Evolutionary conservation across 225 moss, liverwort and hornwort species (phyloP), one percentile per base, ranked within the genome.

Genomic region (Bryum argenteum): DNA sequence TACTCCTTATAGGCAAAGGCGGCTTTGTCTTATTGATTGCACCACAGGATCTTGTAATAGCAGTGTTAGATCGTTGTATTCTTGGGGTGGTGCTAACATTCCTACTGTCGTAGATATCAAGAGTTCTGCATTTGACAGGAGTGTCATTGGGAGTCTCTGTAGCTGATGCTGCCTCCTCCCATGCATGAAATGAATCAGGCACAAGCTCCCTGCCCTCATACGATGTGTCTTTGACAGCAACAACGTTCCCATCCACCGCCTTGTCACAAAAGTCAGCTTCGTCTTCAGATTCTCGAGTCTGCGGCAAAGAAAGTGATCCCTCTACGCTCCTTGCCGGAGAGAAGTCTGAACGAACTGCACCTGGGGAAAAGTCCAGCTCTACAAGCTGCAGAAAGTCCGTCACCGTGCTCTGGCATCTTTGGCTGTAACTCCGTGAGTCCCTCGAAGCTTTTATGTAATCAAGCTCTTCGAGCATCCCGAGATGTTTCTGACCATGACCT

Each of bases 191-290:
- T 41, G 63, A 17, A 55, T 63, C 39, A n/a, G 71, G 53, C 60
- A 42, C 50, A 11, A 75, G 44, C 71, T 67, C 79, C 41, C 55
- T 71, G 37, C 45, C 71, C 40, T 70, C 58, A 33, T 63, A 45
- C 28, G 17, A 21, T 45, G 66, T 28, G 71, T 65, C 69, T 54
- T 73, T 72, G 11, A 79, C 69, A 55, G 65, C 78, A 76, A 78
- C 65, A n/a, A 75, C 44, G 55, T 76, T 68, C 66, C 81, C 81
- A 62, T 86, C 76, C 9, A 82, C 74, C 57, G 82, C 77, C 71
- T 82, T 86, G 42, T 82, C 77, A 53, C 80, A 82, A 17, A 75
- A 79, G 41, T 61, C 82, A 58, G 67, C 74, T 59, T 86, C 80
- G 16, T 75, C 77, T 40, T 54, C 71, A 61, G 58, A 12, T 55